Evolutionary conservation across 345 rosid genomes (phyloP), one percentile per base, ranked within the genome.

Genomic region (Odontarrhena argentea): DNA sequence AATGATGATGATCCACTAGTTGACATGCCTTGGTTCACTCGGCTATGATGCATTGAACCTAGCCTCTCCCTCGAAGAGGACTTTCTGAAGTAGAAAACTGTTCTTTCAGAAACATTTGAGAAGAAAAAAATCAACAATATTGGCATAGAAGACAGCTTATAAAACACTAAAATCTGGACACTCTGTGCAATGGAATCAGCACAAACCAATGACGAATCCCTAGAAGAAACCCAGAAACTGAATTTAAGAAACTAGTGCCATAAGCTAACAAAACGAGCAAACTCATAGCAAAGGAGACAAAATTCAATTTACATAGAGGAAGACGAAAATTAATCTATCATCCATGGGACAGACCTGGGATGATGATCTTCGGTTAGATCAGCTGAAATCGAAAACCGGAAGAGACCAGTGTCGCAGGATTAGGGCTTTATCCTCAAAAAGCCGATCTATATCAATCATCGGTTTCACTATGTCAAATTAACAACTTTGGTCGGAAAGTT

Each of bases 51-150:
- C 14, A 56, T 64, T 10, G 65, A 65, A 56, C 65, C 54, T 56
- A 72, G 0, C 66, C 71, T 59, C 61, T 73, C 71, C 59, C 71
- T 73, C 15, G 76, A 73, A 65, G 76, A 73, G 71, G 76, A 73
- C 76, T 65, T 73, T 55, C 76, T 73, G 15, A 54, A 57, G 3
- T 0, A 26, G 14, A 6, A 7, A 61, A n/a, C 38, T 10, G 5
- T 18, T 18, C 22, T 18, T 18, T 18, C 22, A 18, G 22, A 18
- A 18, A 18, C 22, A 18, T 18, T 18, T 18, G 22, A 18, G 22
- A 18, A 18, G 22, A 18, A 18, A 18, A 43, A 43, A 48, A 34
- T 34, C 28, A 10, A 63, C 32, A 30, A 6, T 9, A 25, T 14
- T 42, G 51, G 28, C 22, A 37, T 2, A 37, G 3, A n/a, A 24